Conservation (phyloP, 2,329 filamentous ascomycete genomes). For the Stromatinia cepivora region DNA sequence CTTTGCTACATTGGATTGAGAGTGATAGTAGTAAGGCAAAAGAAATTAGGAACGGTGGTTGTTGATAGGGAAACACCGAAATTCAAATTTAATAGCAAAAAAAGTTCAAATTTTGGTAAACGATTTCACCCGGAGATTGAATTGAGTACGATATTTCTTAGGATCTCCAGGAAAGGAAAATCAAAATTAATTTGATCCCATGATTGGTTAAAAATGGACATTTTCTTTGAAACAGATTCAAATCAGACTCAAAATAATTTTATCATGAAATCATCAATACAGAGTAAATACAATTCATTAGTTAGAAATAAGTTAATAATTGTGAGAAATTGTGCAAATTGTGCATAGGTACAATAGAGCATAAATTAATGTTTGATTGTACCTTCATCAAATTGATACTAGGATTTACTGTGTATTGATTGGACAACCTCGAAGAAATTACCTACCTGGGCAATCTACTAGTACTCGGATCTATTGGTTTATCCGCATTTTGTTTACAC, state of each 20-base stretch:
- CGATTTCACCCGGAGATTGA: constrained; percentile 5
- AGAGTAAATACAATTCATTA: not conserved
- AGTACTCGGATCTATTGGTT: not conserved
- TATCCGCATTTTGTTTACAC: not conserved
- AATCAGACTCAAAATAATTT: constrained; percentile 16
- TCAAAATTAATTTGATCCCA: not conserved
- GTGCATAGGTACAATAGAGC: no score
- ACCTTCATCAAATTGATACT: not conserved
- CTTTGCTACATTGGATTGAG: not conserved
- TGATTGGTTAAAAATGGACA: constrained; percentile 13
- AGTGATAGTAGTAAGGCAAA: not conserved
- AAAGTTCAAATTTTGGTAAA: not conserved
- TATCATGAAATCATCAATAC: not conserved
- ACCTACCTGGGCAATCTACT: not conserved
- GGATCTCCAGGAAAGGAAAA: not conserved
- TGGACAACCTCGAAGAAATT: not conserved
- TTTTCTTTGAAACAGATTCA: constrained; percentile 5
- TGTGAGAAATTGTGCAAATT: not conserved
- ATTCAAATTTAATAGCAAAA: not conserved
- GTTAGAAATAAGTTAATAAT: not conserved
- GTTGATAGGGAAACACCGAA: constrained; percentile 8
- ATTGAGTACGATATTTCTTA: not conserved
- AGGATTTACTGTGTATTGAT: not conserved
- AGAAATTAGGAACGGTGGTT: not conserved
- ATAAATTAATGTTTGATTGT: not conserved